These are phyloP conservation scores for Acacia confusa DNA, from an alignment of 306 rosid genomes.

Conservation along the genomic window DNA sequence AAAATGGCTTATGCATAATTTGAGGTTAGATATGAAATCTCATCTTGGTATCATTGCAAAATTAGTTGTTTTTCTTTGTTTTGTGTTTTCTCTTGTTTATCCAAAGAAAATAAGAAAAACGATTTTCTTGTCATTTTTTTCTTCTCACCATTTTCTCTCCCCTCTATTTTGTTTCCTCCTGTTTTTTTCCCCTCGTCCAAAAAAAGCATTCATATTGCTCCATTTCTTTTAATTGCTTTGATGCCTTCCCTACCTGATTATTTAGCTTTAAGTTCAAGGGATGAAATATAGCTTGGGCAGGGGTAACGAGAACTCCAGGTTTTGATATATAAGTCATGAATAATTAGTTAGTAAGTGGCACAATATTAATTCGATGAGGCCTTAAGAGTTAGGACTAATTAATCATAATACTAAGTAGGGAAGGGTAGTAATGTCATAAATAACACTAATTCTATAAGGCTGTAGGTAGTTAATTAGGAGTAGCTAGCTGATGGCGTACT, in stretches of 20 bases:
- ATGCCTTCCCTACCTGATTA: neutral
- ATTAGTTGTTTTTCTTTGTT: neutral
- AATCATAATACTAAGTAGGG: too few species aligned
- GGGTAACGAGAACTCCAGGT: neutral
- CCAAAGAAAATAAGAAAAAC: neutral
- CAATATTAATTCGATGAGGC: too few species aligned
- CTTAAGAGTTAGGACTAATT: too few species aligned
- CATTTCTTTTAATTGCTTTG: neutral
- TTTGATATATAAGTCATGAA: too few species aligned
- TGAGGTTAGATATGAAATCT: neutral
- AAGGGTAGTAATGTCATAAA: too few species aligned
- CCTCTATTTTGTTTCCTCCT: neutral
- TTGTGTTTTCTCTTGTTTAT: neutral
- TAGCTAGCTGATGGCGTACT: too few species aligned
- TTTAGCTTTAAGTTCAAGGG: neutral
- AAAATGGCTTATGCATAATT: neutral
- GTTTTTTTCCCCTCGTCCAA: neutral
- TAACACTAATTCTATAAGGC: too few species aligned
- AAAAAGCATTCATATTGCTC: neutral
- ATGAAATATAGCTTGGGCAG: neutral
- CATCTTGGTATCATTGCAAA: neutral
- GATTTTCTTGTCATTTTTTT: neutral
- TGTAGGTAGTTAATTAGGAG: too few species aligned
- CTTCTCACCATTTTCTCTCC: neutral
- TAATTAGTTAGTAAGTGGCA: too few species aligned